Conservation (phyloP, 768 basidiomycete genomes). For the Psilocybe cyanescens region DNA sequence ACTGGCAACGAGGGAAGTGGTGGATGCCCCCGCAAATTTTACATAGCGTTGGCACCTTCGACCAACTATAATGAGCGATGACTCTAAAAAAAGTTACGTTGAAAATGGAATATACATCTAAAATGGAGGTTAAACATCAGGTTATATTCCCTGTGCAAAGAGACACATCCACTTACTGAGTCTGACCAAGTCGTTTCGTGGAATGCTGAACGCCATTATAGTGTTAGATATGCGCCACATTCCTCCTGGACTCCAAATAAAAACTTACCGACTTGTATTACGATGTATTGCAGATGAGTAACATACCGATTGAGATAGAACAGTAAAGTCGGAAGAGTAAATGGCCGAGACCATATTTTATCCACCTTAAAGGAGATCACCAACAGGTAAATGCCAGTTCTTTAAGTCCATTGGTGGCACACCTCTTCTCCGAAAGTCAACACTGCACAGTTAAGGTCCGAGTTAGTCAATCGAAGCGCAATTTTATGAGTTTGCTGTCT, state of each 20-base stretch:
- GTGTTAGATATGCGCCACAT: neutral
- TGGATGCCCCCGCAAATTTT: slow-evolving; percentile 25
- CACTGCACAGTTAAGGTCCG: slow-evolving; percentile 8
- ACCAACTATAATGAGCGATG: neutral
- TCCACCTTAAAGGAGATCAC: slow-evolving; percentile 17
- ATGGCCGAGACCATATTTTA: slow-evolving; percentile 25
- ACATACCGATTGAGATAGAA: slow-evolving; percentile 28
- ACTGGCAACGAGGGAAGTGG: slow-evolving; percentile 26
- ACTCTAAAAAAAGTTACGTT: neutral
- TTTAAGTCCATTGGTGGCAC: neutral
- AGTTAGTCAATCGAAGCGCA: neutral
- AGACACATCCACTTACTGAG: slow-evolving; percentile 14
- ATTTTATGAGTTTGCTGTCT: neutral
- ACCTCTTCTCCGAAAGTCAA: slow-evolving; percentile 25
- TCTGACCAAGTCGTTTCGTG: slow-evolving; percentile 27
- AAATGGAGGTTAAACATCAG: neutral
- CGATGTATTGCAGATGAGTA: slow-evolving; percentile 26
- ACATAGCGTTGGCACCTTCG: slow-evolving; percentile 26
- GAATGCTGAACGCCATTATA: slow-evolving; percentile 13
- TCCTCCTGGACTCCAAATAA: neutral
- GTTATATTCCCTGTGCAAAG: neutral
- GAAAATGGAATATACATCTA: slow-evolving; percentile 18
- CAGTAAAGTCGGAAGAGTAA: slow-evolving; percentile 22
- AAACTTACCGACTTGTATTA: slow-evolving; percentile 26
- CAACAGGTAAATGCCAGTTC: neutral